Conservation (phyloP, 371 early-diverging fungal genomes). For the Apophysomyces elegans region DNA sequence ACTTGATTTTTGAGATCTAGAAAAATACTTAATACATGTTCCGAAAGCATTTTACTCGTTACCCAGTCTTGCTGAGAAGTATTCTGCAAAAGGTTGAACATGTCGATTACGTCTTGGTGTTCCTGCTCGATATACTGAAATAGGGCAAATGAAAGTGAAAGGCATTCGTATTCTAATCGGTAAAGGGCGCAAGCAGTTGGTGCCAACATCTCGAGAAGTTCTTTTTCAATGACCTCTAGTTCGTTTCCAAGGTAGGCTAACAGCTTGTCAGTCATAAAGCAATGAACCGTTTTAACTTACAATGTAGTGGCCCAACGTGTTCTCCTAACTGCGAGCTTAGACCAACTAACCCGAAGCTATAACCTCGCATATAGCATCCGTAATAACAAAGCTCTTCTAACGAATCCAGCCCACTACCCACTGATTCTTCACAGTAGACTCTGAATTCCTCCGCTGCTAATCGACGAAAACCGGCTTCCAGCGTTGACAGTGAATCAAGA, state of each 20-base stretch:
- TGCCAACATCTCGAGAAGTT: not conserved
- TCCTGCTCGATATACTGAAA: slow-evolving; percentile 9
- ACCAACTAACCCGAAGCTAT: slow-evolving; percentile 12
- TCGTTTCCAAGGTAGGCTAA: slow-evolving; percentile 9
- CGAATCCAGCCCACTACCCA: slow-evolving; percentile 1
- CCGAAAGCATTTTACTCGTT: not conserved
- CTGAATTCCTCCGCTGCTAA: slow-evolving; percentile 13
- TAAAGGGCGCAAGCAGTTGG: slow-evolving; percentile 11
- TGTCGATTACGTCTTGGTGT: not conserved
- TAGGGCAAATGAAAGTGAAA: slow-evolving; percentile 10
- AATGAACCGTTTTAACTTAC: not conserved
- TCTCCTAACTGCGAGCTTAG: slow-evolving; percentile 10
- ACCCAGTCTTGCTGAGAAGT: not conserved
- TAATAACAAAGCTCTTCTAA: slow-evolving; percentile 19
- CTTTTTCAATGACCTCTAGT: not conserved
- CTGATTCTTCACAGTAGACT: slow-evolving; percentile 8
- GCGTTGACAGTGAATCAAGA: slow-evolving; percentile 9
- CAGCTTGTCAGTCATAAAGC: not conserved
- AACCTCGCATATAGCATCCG: slow-evolving; percentile 15
- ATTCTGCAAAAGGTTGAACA: not conserved
- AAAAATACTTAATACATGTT: not conserved
- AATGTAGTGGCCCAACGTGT: slow-evolving; percentile 7
- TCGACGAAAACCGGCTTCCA: slow-evolving; percentile 14
- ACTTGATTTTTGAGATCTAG: not conserved
- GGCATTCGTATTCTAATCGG: slow-evolving; percentile 16